Conservation (phyloP, 495 filamentous ascomycete species). For the Neurospora sp. region DNA sequence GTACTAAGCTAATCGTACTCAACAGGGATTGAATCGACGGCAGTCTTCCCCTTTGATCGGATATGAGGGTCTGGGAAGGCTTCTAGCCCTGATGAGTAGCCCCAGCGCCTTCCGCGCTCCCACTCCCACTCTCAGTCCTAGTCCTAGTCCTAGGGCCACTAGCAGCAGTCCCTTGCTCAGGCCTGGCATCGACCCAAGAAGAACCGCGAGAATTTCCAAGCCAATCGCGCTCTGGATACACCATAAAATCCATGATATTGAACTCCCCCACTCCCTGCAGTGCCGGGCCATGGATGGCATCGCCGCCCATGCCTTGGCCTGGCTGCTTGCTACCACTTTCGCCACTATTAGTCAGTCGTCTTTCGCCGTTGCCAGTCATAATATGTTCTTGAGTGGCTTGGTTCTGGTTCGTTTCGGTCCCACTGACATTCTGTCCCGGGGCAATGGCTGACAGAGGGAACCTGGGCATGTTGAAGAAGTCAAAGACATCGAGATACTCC, state of each 20-base stretch:
- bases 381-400: background rate
- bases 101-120: background rate
- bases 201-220: slow-evolving; percentile 15
- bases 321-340: background rate
- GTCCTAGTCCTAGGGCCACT: background rate
- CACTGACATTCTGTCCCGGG: slow-evolving; percentile 16
- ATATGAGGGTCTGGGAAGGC: background rate
- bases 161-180: background rate
- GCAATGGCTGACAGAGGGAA: slow-evolving; percentile 38
- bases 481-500: slow-evolving; percentile 87
- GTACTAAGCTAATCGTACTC: background rate
- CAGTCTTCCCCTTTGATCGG: background rate
- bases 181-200: background rate
- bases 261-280: slow-evolving; percentile 34
- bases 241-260: slow-evolving; percentile 58
- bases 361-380: slow-evolving; percentile 2
- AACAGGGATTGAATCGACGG: background rate
- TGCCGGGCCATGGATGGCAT: background rate
- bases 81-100: background rate
- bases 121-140: background rate
- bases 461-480: slow-evolving; percentile 83
- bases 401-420: slow-evolving; percentile 12
- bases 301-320: background rate
- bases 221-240: slow-evolving; percentile 55
- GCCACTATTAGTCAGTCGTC: background rate